Base-by-base conservation (phyloP, 192 early-diverging fungal genomes). In the Borealophlyctis nickersoniae region DNA sequence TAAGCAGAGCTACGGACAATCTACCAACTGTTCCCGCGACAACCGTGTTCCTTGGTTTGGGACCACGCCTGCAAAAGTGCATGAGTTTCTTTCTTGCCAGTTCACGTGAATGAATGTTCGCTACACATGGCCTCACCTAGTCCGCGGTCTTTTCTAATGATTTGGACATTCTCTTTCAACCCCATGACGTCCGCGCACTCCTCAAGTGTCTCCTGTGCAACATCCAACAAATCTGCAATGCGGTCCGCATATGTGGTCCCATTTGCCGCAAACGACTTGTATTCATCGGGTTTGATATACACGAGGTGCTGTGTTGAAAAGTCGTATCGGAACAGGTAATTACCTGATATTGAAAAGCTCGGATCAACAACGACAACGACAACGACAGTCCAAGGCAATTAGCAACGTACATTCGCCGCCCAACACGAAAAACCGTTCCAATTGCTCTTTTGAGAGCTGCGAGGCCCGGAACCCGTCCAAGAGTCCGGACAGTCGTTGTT, bases 281-380 rank as follows among this genome's bases (percentile, higher is more conserved):
- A 85, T 36, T 36, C 50, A 22, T 65, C 60, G 28, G 87, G 85
- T 4, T 78, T 69, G 31, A 93, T 80, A 59, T 87, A 92, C 29
- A 77, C 73, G 14, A 96, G 78, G 5, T 82, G 81, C 62, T 77
- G 77, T 36, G 32, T 36, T 11, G 75, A 59, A 36, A 81, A 56
- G 52, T 80, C 70, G 70, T 87, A 92, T 35, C 81, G 84, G 73
- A 93, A 93, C 50, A 96, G 76, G 58, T 87, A 96, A 75, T 96
- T 96, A 63, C 30, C 34, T 53, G 5, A 23, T 53, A 27, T 9
- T 5, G 52, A 9, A 24, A 9, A 5, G 52, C 9, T 13, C 39
- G 39, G 19, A 45, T 7, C 19, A 45, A 45, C 7, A 19, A 19
- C 9, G 19, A 27, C 52, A 7, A 27, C 9, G 52, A 23, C n/a